Evolutionary conservation across 306 rosid genomes (phyloP), one percentile per base, ranked within the genome.

Genomic region (Oemleria cerasiformis): DNA sequence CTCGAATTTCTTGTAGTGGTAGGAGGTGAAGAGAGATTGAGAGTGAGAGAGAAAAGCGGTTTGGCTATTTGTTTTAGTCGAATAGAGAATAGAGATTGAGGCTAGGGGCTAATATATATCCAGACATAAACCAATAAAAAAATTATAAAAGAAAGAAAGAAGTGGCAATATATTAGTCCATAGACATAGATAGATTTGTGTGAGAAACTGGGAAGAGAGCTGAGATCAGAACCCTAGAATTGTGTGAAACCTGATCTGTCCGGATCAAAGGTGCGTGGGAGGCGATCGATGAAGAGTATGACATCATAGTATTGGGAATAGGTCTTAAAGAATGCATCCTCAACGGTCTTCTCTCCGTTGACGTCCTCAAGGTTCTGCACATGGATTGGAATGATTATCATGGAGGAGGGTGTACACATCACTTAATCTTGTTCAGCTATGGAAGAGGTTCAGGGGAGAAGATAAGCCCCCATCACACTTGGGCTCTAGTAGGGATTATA

Each of bases 271-370:
- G 25, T 38, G 58, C 49, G 40, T 54, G 54, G 41, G 38, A 54
- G 68, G 75, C 53, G 66, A 79, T 94, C 97, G 97, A 94, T 82
- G 98, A 91, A 80, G 96, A 91, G 64, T 91, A 94, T 72, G 96
- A 94, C 63, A 97, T 91, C 21, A 79, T 94, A 51, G 97, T 94
- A 20, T 73, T 91, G 14, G 97, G 96, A 36, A 94, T 97, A 7
- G 99, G 99, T 60, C 97, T 94, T 71, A 94, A 94, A 80, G 97
- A 94, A 73, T 94, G 97, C 88, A 91, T 94, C 76, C 97, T 94
- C 80, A 91, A 97, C 40, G 97, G 99, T 61, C 99, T 94, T 91
- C 97, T 94, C 84, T 94, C 99, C 70, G 99, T 94, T 23, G 97
- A 94, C 80, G 92, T 97, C 79, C 97, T 94, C 79, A 94, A 94